Conservation (phyloP, 202 grass and related monocot species). For the Musa balbisiana region DNA sequence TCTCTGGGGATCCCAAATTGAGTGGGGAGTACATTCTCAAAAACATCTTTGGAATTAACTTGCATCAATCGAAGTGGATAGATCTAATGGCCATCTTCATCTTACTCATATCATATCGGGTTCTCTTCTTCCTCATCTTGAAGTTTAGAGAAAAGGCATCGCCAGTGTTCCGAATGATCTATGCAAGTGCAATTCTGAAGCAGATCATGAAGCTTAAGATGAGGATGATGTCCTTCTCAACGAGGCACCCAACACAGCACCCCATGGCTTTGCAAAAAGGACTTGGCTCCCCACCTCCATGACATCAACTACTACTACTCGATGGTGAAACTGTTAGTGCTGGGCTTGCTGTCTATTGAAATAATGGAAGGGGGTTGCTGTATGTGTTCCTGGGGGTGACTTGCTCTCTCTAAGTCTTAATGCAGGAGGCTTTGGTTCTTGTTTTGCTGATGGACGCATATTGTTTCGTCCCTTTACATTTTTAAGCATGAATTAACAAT, state of each 20-base stretch:
- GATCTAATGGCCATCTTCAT: constrained; percentile 72
- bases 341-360: no score
- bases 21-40: constrained; percentile 69
- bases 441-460: no score
- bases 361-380: no score
- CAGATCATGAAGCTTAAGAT: constrained; percentile 49
- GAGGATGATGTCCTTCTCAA: constrained; percentile 51
- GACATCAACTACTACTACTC: background rate
- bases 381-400: no score
- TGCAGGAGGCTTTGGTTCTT: no score
- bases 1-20: constrained; percentile 61
- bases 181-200: constrained; percentile 44
- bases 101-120: constrained; percentile 69
- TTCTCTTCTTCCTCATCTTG: constrained; percentile 76
- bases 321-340: no score
- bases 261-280: constrained; percentile 80
- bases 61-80: constrained; percentile 73
- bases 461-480: no score
- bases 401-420: no score
- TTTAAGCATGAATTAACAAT: no score
- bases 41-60: constrained; percentile 50
- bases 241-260: constrained; percentile 53
- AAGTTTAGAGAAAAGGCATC: constrained; percentile 73
- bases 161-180: constrained; percentile 56
- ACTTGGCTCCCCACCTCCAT: constrained; percentile 73